Percentiles rank a stretch among this genome's conserved stretches.
These are phyloP conservation scores for Erythrophleum fordii DNA, from an alignment of 306 rosid species.

Conservation along the genomic window DNA sequence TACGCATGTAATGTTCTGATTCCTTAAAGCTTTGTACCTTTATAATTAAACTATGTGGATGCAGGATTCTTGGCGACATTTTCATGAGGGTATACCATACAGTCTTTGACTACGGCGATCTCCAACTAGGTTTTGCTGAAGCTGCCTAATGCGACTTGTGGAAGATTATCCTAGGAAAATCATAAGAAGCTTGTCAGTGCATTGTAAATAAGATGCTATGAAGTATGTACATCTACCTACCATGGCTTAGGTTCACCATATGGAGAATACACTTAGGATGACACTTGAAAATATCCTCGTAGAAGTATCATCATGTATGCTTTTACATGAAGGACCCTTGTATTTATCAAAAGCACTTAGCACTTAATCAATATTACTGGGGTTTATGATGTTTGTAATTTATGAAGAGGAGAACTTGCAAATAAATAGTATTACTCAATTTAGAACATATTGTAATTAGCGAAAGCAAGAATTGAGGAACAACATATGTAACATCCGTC, in stretches of 20 bases:
- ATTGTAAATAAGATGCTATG: constrained; percentile 42
- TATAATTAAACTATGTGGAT: neutral
- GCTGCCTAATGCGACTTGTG: constrained; percentile 48
- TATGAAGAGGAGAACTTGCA: neutral
- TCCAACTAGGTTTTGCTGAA: constrained; percentile 74
- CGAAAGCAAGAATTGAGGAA: too few species aligned
- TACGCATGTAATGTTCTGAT: neutral
- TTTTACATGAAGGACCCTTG: neutral
- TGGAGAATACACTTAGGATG: neutral
- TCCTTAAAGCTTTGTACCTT: neutral
- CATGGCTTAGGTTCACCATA: constrained; percentile 18
- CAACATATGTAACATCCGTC: too few species aligned
- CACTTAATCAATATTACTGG: neutral
- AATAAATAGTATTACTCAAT: neutral
- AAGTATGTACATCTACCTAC: neutral
- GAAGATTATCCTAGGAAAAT: constrained; percentile 19
- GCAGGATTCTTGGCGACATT: constrained; percentile 73
- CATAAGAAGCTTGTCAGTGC: constrained; percentile 32
- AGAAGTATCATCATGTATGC: neutral
- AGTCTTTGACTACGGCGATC: constrained; percentile 75
- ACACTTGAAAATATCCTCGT: neutral
- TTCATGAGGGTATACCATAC: constrained; percentile 91
- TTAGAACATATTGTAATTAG: too few species aligned
- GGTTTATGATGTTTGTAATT: neutral
- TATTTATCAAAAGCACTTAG: neutral